Conservation (phyloP, 1,284 basidiomycete species). For the Naganishia sp. region DNA sequence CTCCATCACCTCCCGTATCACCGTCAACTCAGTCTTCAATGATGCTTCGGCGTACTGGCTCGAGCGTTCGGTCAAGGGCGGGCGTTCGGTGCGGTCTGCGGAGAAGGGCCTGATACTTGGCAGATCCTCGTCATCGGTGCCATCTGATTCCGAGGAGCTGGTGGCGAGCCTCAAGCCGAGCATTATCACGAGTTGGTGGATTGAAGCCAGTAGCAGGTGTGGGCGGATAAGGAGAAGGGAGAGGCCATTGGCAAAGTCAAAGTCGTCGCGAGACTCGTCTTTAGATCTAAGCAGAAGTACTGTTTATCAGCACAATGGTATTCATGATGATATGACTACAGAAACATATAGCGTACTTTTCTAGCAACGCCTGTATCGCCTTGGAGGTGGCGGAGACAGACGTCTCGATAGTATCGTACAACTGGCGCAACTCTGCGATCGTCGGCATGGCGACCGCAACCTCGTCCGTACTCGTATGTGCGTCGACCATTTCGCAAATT, state of each 20-base stretch:
- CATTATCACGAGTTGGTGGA: conserved; percentile 80
- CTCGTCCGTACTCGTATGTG: background rate
- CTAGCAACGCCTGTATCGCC: conserved; percentile 44
- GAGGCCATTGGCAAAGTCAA: conserved; percentile 76
- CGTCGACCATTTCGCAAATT: conserved; percentile 14
- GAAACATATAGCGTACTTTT: conserved; percentile 40
- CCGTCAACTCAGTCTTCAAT: conserved; percentile 46
- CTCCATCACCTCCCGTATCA: conserved; percentile 58
- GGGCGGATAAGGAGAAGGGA: conserved; percentile 89
- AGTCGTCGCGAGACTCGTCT: conserved; percentile 43
- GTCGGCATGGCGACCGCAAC: conserved; percentile 32
- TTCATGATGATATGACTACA: conserved; percentile 31
- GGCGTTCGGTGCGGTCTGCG: conserved; percentile 11
- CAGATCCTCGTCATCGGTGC: conserved; percentile 21
- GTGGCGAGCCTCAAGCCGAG: conserved; percentile 58
- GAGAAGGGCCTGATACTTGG: conserved; percentile 27
- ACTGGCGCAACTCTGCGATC: conserved; percentile 42
- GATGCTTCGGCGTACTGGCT: conserved; percentile 31
- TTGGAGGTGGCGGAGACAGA: conserved; percentile 48
- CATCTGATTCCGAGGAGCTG: background rate
- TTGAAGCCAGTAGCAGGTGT: conserved; percentile 78
- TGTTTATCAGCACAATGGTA: conserved; percentile 17
- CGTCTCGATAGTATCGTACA: conserved; percentile 47
- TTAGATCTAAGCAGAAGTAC: conserved; percentile 5
- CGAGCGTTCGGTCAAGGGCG: conserved; percentile 1